Conservation (phyloP, 306 rosid genomes). For the Adenanthera pavonina region DNA sequence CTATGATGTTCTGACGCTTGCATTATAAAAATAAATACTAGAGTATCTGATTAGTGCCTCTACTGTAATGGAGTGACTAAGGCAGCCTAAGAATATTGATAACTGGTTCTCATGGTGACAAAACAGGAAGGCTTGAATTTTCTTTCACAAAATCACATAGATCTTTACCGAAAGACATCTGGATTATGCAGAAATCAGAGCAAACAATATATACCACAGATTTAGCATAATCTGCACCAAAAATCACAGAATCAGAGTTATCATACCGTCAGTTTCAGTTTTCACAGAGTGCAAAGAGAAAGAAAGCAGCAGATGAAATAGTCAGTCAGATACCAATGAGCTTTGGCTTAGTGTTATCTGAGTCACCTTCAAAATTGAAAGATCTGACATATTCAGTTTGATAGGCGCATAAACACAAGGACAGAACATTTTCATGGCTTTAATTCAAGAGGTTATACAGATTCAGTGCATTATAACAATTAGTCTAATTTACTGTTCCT, state of each 20-base stretch:
- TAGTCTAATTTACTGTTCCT: slow-evolving; percentile 30
- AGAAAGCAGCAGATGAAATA: slow-evolving; percentile 15
- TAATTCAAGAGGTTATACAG: slow-evolving; percentile 7
- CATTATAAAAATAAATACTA: slow-evolving; percentile 48
- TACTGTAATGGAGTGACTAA: neutral
- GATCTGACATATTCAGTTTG: neutral
- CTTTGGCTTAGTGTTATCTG: neutral
- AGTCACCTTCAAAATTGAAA: neutral
- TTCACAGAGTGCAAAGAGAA: slow-evolving; percentile 24
- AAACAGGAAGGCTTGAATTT: neutral
- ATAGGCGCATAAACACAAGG: slow-evolving; percentile 20
- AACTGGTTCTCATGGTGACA: slow-evolving; percentile 33
- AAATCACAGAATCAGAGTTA: slow-evolving; percentile 37
- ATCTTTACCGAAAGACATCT: slow-evolving; percentile 11
- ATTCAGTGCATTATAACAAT: slow-evolving; percentile 22
- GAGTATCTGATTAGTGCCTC: neutral
- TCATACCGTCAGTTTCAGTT: slow-evolving; percentile 21
- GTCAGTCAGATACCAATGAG: neutral
- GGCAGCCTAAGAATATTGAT: neutral
- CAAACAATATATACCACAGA: slow-evolving; percentile 32
- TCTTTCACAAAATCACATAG: slow-evolving; percentile 23
- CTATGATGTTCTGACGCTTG: slow-evolving; percentile 79
- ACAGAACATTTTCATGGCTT: slow-evolving; percentile 9
- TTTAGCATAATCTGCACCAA: slow-evolving; percentile 44
- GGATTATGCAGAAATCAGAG: slow-evolving; percentile 12